Evolutionary conservation across 2,329 filamentous ascomycete species (phyloP).

Genomic region (Teratosphaeria viscida): DNA sequence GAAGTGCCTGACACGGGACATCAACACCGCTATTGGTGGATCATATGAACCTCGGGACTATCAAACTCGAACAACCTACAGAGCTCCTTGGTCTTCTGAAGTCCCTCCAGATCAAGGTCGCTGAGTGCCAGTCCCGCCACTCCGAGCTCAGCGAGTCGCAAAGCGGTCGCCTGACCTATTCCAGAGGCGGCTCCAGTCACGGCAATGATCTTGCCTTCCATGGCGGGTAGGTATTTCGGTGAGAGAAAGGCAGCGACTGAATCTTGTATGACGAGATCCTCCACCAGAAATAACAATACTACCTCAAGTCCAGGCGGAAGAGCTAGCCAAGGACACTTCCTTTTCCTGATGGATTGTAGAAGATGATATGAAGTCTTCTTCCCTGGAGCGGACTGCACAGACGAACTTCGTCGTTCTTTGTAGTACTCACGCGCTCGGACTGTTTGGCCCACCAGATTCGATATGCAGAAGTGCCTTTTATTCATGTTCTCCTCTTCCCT

Average conservation of each 20-base stretch:
- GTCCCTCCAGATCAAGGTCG: neutral
- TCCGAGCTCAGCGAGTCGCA: constrained; percentile 13
- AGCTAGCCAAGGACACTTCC: neutral
- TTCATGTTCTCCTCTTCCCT: neutral
- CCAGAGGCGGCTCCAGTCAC: constrained; percentile 41
- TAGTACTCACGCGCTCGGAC: neutral
- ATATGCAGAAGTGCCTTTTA: neutral
- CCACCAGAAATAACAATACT: neutral
- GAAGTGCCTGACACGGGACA: neutral
- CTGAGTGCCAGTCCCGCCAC: neutral
- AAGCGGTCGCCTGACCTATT: constrained; percentile 29
- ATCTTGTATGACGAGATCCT: neutral
- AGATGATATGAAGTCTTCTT: neutral
- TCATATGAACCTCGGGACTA: neutral
- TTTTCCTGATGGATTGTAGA: neutral
- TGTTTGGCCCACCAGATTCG: neutral
- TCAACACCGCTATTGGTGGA: neutral
- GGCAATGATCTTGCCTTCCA: constrained; percentile 31
- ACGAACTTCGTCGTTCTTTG: neutral
- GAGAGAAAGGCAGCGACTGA: neutral
- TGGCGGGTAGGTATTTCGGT: neutral
- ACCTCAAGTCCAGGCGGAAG: neutral
- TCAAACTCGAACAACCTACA: neutral
- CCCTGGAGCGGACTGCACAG: neutral
- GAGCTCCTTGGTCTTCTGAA: neutral